A percentile compares a stretch with the other conserved stretches of the same genome.
Evolutionary conservation across 1,139 yeast genomes (phyloP).

Genomic region (Hansenula sp.): DNA sequence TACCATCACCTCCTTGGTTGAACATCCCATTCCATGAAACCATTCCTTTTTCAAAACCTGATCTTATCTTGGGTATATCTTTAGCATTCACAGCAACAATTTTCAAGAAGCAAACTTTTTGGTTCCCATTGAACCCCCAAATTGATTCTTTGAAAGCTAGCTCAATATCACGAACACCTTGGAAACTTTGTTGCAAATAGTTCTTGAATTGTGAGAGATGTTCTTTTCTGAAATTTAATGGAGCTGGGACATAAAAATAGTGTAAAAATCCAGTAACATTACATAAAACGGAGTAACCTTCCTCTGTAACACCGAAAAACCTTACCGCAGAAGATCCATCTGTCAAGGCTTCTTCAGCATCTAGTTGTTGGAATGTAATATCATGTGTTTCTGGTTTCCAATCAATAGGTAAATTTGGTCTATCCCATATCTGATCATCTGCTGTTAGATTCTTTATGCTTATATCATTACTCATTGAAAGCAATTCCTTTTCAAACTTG

Average conservation of each 20-base stretch:
- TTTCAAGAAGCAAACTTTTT: slow-evolving; percentile 76
- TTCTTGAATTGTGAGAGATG: slow-evolving; percentile 46
- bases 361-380: slow-evolving; percentile 84
- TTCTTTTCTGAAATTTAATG: slow-evolving; percentile 62
- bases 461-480: slow-evolving; percentile 47
- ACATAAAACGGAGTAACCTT: slow-evolving; percentile 86
- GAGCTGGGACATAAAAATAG: slow-evolving; percentile 90
- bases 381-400: slow-evolving; percentile 48
- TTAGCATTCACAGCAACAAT: slow-evolving; percentile 63
- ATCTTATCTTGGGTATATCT: slow-evolving; percentile 62
- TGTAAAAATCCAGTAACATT: slow-evolving; percentile 87
- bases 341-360: slow-evolving; percentile 78
- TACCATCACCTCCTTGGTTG: slow-evolving; percentile 45
- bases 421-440: slow-evolving; percentile 30
- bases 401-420: slow-evolving; percentile 50
- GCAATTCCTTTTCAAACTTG: slow-evolving; percentile 60
- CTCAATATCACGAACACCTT: slow-evolving; percentile 61
- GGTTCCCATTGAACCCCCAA: slow-evolving; percentile 89
- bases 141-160: slow-evolving; percentile 74
- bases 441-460: slow-evolving; percentile 19
- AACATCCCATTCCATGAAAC: slow-evolving; percentile 61
- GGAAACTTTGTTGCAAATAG: slow-evolving; percentile 47
- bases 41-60: slow-evolving; percentile 83
- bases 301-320: slow-evolving; percentile 87
- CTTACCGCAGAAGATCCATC: slow-evolving; percentile 65